These are phyloP conservation scores for Massarina eburnea DNA, from an alignment of 2,329 filamentous ascomycete genomes.

Conservation along the genomic window DNA sequence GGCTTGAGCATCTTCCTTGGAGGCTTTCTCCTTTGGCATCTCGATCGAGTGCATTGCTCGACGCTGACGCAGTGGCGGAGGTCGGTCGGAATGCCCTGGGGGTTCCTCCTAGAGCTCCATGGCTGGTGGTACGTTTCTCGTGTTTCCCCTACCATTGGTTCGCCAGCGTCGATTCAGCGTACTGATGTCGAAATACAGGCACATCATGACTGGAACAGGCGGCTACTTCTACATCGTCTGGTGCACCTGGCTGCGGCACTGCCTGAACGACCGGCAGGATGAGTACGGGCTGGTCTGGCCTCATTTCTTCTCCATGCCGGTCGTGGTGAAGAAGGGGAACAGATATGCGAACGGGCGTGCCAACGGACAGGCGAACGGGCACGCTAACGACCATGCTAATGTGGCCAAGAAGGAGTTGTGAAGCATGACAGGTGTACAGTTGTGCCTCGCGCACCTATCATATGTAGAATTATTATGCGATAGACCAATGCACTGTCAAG, in stretches of 20 bases:
- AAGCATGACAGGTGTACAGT: neutral
- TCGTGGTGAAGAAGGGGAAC: constrained; percentile 46
- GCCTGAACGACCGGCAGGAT: constrained; percentile 70
- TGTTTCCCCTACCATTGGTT: constrained; percentile 5
- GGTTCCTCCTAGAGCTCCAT: constrained; percentile 71
- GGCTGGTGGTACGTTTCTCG: constrained; percentile 64
- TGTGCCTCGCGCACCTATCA: no score
- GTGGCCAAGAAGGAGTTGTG: neutral
- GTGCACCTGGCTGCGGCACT: constrained; percentile 79
- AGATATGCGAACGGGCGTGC: constrained; percentile 10
- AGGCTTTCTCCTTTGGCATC: constrained; percentile 75
- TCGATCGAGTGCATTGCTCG: constrained; percentile 77
- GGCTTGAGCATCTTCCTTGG: constrained; percentile 72
- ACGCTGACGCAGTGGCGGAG: constrained; percentile 67
- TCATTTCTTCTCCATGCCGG: constrained; percentile 57
- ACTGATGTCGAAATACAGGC: constrained; percentile 48
- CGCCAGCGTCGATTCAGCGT: neutral
- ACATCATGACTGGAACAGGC: constrained; percentile 78
- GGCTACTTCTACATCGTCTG: constrained; percentile 84
- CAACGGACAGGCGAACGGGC: constrained; percentile 9
- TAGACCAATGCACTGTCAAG: neutral
- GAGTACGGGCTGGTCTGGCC: constrained; percentile 74
- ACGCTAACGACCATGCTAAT: no score
- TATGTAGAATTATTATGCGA: neutral
- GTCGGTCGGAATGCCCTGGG: constrained; percentile 75